Base-by-base conservation (phyloP, 768 basidiomycete species). In the Crepidotus variabilis region DNA sequence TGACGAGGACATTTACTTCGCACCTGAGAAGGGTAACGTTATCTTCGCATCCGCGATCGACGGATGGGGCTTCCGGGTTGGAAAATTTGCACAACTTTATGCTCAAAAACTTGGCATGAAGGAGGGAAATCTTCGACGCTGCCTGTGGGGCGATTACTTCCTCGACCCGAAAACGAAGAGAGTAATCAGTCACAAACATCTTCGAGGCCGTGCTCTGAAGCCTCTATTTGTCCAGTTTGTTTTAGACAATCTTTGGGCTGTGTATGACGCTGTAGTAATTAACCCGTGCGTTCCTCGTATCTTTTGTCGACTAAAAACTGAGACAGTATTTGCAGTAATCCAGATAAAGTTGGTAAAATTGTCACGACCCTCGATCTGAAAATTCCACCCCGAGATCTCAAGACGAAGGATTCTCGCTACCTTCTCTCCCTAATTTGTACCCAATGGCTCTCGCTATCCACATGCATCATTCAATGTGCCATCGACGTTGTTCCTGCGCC, bases 201-300 rank as follows among this genome's bases (percentile, higher is more conserved):
- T 98, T 57, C 84, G 82, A 51, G 96, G 94, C 16, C 83, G 94
- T 45, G 79, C 83, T 50, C 72, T 98, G 68, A 98, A 98, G 74
- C 92, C 95, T 10, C 79, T 98, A 22, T 98, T 98, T 66, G 97
- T 98, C 11, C 95, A 98, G 72, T 96, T 98, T 62, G 88, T 99
- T 11, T 72, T 99, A 61, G 97, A 98, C 52, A 98, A 98, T 68
- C 80, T 99, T 22, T 99, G 96, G 95, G 89, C 92, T 14, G 90
- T 97, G 10, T 99, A 98, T 67, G 93, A 97, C 64, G 92, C 90
- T 14, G 87, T 94, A 13, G 72, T 91, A 39, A 70, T 91, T 13
- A 92, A 95, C 62, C 91, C 93, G 96, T 98, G 66, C 67, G 96
- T 85, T 22, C 56, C 47, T 46, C 46, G 36, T 35, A 18, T 35